A percentile compares a stretch with the other conserved stretches of the same genome.
These are phyloP conservation scores for Aegilops longissima DNA, from an alignment of 176 grass and related monocot genomes.

Conservation along the genomic window DNA sequence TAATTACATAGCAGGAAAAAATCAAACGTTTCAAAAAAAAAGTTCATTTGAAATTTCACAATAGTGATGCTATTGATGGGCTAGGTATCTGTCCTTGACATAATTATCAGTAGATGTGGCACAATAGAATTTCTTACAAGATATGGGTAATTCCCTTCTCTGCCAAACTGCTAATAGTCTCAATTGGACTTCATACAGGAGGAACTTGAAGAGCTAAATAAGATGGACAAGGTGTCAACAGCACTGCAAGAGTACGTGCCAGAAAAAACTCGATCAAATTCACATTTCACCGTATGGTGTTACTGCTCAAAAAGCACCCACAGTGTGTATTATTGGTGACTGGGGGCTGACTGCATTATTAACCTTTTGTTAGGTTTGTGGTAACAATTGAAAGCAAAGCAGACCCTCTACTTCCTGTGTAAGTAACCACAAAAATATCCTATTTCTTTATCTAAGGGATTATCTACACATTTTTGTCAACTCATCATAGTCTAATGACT, in stretches of 20 bases:
- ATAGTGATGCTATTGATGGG: background rate
- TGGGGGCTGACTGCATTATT: slow-evolving; percentile 13
- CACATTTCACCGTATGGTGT: background rate
- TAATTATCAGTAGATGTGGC: background rate
- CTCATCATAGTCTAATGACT: background rate
- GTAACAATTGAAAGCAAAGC: slow-evolving; percentile 54
- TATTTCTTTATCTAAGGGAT: background rate
- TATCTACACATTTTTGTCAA: background rate
- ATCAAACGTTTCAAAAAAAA: background rate
- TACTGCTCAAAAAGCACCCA: slow-evolving; percentile 14
- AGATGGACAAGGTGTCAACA: slow-evolving; percentile 66
- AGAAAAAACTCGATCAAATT: background rate
- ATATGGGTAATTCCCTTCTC: background rate
- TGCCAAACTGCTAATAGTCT: background rate
- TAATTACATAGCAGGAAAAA: background rate
- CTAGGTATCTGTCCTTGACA: background rate
- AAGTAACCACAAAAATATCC: slow-evolving; percentile 38
- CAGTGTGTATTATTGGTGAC: background rate
- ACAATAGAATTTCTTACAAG: background rate
- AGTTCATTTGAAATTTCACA: background rate
- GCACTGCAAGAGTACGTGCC: slow-evolving; percentile 64
- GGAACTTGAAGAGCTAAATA: slow-evolving; percentile 69
- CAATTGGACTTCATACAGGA: slow-evolving; percentile 45
- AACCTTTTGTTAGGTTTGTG: slow-evolving; percentile 54
- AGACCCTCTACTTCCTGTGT: slow-evolving; percentile 81